Evolutionary conservation across 2,329 filamentous ascomycete species (phyloP).

Genomic region (Emydomyces testavorans): DNA sequence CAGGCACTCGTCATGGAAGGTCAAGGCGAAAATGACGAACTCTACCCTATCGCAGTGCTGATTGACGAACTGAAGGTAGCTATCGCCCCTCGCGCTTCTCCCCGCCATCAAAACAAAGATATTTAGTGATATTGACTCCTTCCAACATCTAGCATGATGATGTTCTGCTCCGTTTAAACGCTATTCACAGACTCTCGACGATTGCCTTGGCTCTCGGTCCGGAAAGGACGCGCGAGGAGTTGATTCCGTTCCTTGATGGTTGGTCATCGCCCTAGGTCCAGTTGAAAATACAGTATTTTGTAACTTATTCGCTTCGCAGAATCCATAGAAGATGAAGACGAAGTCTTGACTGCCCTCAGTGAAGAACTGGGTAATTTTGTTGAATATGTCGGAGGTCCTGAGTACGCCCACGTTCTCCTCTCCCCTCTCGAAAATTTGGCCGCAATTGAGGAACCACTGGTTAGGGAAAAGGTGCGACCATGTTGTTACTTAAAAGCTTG

Average conservation of each 20-base stretch:
- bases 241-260: constrained; percentile 99
- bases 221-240: constrained; percentile 93
- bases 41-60: constrained; percentile 98
- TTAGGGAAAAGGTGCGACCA: constrained; percentile 76
- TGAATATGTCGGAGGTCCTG: constrained; percentile 90
- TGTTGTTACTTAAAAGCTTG: background rate
- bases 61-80: constrained; percentile 98
- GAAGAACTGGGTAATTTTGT: constrained; percentile 95
- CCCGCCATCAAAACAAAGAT: background rate
- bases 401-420: constrained; percentile 89
- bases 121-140: background rate
- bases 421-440: constrained; percentile 96
- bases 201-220: constrained; percentile 93
- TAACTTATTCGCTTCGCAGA: constrained; percentile 44
- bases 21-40: constrained; percentile 87
- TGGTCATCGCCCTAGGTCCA: constrained; percentile 34
- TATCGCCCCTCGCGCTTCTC: constrained; percentile 18
- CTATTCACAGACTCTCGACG: constrained; percentile 93
- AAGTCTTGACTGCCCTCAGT: constrained; percentile 91
- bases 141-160: constrained; percentile 68
- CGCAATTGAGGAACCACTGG: constrained; percentile 94
- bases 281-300: constrained; percentile 1
- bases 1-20: constrained; percentile 64
- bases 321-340: constrained; percentile 97
- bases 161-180: constrained; percentile 93